Evolutionary conservation across 805 yeast genomes (phyloP), one percentile per base, ranked within the genome.

Genomic region (Kregervanrija pseudodelftensis): DNA sequence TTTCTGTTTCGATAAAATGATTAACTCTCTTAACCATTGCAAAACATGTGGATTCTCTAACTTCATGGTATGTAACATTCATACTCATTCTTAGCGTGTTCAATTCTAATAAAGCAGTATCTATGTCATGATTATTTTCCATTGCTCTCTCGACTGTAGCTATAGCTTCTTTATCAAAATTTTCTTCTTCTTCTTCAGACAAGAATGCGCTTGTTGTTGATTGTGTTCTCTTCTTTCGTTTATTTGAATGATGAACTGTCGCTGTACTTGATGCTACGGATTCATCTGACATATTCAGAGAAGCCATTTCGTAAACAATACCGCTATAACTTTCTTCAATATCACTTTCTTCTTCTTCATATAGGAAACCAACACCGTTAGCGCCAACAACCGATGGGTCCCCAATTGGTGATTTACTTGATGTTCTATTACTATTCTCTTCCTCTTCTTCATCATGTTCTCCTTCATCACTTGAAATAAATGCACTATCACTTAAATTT

Each of bases 31-130:
- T 69, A 37, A 88, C 56, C 57, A 93, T 69, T 0, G 97, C 93
- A 34, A 72, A 71, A 33, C 80, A 69, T 0, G 96, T 87, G 5
- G 95, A 95, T 30, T 69, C 65, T 60, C 97, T 77, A 11, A 93
- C 97, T 59, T 90, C 96, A 57, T 87, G 95, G 64, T 93, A 91
- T 0, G 93, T 77, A 13, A 89, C 99, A 61, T 93, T 88, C 93
- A 90, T 85, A 57, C 96, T 87, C 99, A 93, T 91, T 67, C 98
- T 77, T 58, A 93, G 73, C 0, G 99, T 93, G 61, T 91, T 91
- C 56, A 93, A 75, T 67, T 93, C 99, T 48, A 93, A 69, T 51
- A 88, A 67, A 0, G 99, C 97, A 11, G 96, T 90, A 60, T 91
- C 97, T 48, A 88, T 72, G 57, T 86, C 95, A 64, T 93, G 99